These are phyloP conservation scores for Irpex sp. DNA, from an alignment of 1,284 basidiomycete species.

Conservation along the genomic window DNA sequence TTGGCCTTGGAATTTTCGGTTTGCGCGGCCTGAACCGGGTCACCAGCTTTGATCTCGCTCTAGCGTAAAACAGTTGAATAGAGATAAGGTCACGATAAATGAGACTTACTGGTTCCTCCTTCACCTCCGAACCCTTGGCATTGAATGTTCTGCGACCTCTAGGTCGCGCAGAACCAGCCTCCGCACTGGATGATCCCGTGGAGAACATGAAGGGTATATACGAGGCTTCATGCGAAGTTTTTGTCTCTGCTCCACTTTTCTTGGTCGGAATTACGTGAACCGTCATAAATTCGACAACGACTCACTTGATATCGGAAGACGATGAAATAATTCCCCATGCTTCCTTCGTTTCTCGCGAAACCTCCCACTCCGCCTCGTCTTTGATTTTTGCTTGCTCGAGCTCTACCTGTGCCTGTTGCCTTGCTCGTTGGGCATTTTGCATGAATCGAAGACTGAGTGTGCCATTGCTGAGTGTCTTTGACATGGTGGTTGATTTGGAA, in stretches of 20 bases:
- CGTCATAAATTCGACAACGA: conserved; percentile 5
- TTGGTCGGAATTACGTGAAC: conserved; percentile 10
- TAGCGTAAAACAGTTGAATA: not conserved
- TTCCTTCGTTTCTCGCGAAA: conserved; percentile 50
- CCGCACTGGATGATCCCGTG: conserved; percentile 12
- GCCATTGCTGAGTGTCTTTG: conserved; percentile 60
- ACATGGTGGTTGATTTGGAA: conserved; percentile 30
- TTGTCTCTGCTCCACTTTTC: conserved; percentile 9
- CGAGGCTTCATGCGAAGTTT: conserved; percentile 56
- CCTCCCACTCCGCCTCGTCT: conserved; percentile 70
- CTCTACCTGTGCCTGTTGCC: conserved; percentile 48
- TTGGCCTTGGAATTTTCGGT: not conserved
- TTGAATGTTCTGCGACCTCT: conserved; percentile 42
- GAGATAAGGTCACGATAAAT: not conserved
- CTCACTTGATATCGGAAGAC: conserved; percentile 28
- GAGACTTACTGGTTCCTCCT: conserved; percentile 20
- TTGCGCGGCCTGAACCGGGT: too few species aligned
- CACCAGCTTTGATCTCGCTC: not conserved
- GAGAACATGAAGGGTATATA: conserved; percentile 71
- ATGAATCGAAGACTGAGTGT: conserved; percentile 72
- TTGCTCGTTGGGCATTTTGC: conserved; percentile 65
- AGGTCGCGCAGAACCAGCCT: conserved; percentile 20
- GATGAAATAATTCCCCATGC: conserved; percentile 47
- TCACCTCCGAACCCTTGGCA: conserved; percentile 36
- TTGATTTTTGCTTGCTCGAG: conserved; percentile 53